Percentiles rank a stretch among this genome's conserved stretches.
Evolutionary conservation across 768 basidiomycete genomes (phyloP).

Genomic region (Harrya chromipes): DNA sequence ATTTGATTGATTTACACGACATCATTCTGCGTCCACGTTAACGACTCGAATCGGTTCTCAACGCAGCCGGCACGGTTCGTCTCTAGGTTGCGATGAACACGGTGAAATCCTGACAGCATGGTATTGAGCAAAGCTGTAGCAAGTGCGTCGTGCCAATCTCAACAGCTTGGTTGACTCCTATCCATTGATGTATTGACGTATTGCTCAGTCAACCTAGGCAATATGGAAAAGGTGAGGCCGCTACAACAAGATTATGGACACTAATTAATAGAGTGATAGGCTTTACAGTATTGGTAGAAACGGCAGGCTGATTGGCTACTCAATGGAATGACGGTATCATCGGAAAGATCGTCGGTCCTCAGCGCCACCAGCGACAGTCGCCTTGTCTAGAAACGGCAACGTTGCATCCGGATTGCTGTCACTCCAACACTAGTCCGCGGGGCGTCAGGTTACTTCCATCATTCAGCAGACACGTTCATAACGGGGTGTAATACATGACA

Average conservation of each 20-base stretch:
- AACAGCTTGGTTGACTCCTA: conserved; percentile 1
- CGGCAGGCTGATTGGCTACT: too few relatives aligned
- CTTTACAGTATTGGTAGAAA: too few relatives aligned
- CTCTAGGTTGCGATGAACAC: background rate
- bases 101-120: background rate
- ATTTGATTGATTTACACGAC: background rate
- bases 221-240: background rate
- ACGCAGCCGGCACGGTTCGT: conserved; percentile 4
- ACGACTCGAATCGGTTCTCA: conserved; percentile 3
- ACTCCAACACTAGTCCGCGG: too few relatives aligned
- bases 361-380: background rate
- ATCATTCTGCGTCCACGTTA: too few relatives aligned
- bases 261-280: background rate
- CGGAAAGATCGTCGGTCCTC: background rate
- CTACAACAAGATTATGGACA: background rate
- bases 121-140: conserved; percentile 6
- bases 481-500: background rate
- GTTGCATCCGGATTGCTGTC: background rate
- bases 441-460: too few relatives aligned
- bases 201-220: background rate
- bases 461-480: too few relatives aligned
- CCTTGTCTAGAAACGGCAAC: background rate
- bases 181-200: background rate
- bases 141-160: conserved; percentile 11
- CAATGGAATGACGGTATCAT: too few relatives aligned